Evolutionary conservation across 1,284 basidiomycete genomes (phyloP).

Genomic region (Lentinula novae-zelandiae): DNA sequence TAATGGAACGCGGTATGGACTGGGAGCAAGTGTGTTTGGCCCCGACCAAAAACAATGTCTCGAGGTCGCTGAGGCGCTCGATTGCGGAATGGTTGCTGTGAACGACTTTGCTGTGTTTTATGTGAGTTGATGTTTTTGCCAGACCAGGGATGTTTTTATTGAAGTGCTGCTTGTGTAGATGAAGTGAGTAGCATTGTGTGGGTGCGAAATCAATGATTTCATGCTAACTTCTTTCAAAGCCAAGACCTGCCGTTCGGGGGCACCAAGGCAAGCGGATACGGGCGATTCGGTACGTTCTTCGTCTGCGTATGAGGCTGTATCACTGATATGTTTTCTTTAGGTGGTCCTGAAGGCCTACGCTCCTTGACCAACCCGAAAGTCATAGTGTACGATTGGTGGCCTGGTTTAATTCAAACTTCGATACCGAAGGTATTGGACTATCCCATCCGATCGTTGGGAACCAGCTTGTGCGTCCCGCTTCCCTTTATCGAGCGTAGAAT

Average conservation of each 20-base stretch:
- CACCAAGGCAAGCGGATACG: slow-evolving; percentile 85
- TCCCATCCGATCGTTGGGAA: slow-evolving; percentile 73
- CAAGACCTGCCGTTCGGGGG: slow-evolving; percentile 96
- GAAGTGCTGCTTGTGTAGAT: slow-evolving; percentile 27
- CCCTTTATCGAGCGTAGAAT: neutral
- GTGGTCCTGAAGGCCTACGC: slow-evolving; percentile 89
- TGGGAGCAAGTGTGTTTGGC: slow-evolving; percentile 97
- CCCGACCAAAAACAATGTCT: slow-evolving; percentile 72
- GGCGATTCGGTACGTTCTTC: slow-evolving; percentile 67
- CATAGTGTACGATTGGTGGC: slow-evolving; percentile 83
- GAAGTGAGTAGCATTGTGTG: slow-evolving; percentile 43
- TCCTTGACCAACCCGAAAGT: slow-evolving; percentile 85
- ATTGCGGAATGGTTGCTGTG: slow-evolving; percentile 96
- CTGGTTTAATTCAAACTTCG: slow-evolving; percentile 74
- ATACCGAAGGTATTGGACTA: slow-evolving; percentile 90
- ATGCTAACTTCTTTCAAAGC: slow-evolving; percentile 37
- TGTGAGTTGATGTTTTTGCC: slow-evolving; percentile 39
- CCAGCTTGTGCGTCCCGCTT: slow-evolving; percentile 69
- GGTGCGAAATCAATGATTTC: neutral
- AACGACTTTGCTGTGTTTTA: slow-evolving; percentile 96
- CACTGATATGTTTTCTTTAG: slow-evolving; percentile 30
- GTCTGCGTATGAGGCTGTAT: neutral
- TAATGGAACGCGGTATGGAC: slow-evolving; percentile 83
- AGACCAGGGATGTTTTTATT: neutral
- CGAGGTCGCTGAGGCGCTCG: slow-evolving; percentile 72